Evolutionary conservation across 352 stramenopile species (phyloP), one percentile per base, ranked within the genome.

Genomic region (Blastocystis sp.): DNA sequence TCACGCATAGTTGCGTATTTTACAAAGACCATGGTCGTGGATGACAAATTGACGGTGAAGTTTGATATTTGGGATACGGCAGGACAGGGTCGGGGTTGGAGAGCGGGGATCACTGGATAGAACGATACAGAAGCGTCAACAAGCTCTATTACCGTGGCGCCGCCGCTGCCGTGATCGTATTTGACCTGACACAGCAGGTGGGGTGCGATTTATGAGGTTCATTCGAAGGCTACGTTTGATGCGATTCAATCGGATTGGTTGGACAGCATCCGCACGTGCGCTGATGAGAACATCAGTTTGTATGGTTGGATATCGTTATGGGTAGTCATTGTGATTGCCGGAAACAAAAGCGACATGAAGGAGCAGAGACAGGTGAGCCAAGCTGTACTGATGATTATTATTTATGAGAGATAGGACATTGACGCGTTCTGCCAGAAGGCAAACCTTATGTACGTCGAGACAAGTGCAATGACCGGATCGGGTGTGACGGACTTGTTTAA

Each of bases 61-160:
- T 88, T 79, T 42, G 64, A 79, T 88, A 88, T 88, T n/a, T 88
- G 78, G 78, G 78, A 88, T 76, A 88, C 78, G 2, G 78, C 78
- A n/a, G 78, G 78, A 34, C 78, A 88, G 60, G 74, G 74, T 84
- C 14, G 24, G 1, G 10, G 17, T 28, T 70, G 34, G 10, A 2
- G 11, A n/a, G 11, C 21, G 3, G n/a, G 14, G 45, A 6, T 17
- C 45, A 34, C 34, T 68, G 24, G 14, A 10, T 84, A 88, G 78
- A 88, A 11, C 43, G 78, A 40, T 88, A 88, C 61, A 21, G 78
- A 63, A 79, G 64, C 57, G 78, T 88, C 17, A 88, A 88, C 34
- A 24, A 77, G 63, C n/a, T 88, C n/a, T 88, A 88, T 60, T 88
- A 88, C 76, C 64, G 78, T 14, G 78, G 78, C 38, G 64, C 78